Conservation (phyloP, 2,329 filamentous ascomycete genomes). For the Alternaria conjuncta region DNA sequence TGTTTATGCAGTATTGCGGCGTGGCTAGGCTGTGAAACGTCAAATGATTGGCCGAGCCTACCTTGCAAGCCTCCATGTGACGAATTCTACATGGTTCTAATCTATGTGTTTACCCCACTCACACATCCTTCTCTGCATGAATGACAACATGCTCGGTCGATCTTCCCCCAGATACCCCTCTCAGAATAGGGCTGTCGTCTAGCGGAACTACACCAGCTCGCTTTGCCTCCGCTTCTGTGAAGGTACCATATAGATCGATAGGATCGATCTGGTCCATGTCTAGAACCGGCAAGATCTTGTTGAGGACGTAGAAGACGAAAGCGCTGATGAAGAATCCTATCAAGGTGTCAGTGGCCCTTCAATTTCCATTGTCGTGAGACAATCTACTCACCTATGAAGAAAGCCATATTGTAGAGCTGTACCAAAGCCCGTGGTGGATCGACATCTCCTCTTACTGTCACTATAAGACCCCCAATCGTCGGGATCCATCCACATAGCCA, state of each 20-base stretch:
- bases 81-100: no score
- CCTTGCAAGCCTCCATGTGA: neutral
- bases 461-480: constrained; percentile 52
- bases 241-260: constrained; percentile 55
- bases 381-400: constrained; percentile 49
- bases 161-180: neutral
- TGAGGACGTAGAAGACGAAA: constrained; percentile 42
- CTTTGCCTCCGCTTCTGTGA: constrained; percentile 52
- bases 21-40: neutral
- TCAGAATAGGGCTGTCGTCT: constrained; percentile 9
- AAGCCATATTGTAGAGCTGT: constrained; percentile 58
- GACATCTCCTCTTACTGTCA: constrained; percentile 43
- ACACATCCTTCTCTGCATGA: neutral
- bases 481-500: constrained; percentile 56
- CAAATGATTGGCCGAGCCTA: neutral
- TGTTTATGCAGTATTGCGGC: neutral
- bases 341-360: neutral
- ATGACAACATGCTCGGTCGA: neutral
- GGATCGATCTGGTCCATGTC: constrained; percentile 54
- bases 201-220: constrained; percentile 49
- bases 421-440: constrained; percentile 47
- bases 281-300: constrained; percentile 49
- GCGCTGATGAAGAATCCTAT: constrained; percentile 51
- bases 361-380: neutral
- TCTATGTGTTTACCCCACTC: neutral